phyloP scores from a whole-genome alignment of 148 eudicot species.

The Fagopyrum tataricum region DNA sequence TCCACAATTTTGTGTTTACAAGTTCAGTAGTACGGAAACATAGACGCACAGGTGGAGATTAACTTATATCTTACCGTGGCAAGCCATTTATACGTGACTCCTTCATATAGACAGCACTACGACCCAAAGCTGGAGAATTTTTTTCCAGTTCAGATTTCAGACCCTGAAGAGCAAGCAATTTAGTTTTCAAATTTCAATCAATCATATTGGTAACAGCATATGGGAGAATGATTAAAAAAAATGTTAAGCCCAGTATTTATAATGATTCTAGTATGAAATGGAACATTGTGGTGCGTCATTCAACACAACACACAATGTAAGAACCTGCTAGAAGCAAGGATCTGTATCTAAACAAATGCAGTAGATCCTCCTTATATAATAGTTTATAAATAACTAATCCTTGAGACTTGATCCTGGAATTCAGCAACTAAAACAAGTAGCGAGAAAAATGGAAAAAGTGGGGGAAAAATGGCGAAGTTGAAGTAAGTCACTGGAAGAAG shows the following conservation, averaged over 20 bases:
- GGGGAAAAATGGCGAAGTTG: too few relatives aligned
- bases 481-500: too few relatives aligned
- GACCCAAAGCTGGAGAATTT: constrained; percentile 80
- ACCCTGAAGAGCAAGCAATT: constrained; percentile 48
- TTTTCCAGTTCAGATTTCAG: constrained; percentile 85
- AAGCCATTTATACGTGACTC: constrained; percentile 80
- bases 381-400: too few relatives aligned
- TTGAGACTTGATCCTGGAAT: too few relatives aligned
- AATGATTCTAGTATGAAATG: background rate
- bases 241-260: background rate
- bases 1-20: background rate
- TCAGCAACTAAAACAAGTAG: too few relatives aligned
- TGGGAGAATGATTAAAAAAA: background rate
- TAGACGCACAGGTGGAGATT: background rate
- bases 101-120: constrained; percentile 80
- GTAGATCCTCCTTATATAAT: too few relatives aligned
- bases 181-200: background rate
- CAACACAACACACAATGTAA: background rate
- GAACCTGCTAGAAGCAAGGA: too few relatives aligned
- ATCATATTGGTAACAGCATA: background rate
- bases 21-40: background rate
- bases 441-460: too few relatives aligned
- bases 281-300: background rate
- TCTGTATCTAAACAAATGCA: too few relatives aligned
- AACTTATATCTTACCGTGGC: constrained; percentile 51